Evolutionary conservation across 2,329 filamentous ascomycete genomes (phyloP), one percentile per base, ranked within the genome.

Genomic region (Diplodia corticola): DNA sequence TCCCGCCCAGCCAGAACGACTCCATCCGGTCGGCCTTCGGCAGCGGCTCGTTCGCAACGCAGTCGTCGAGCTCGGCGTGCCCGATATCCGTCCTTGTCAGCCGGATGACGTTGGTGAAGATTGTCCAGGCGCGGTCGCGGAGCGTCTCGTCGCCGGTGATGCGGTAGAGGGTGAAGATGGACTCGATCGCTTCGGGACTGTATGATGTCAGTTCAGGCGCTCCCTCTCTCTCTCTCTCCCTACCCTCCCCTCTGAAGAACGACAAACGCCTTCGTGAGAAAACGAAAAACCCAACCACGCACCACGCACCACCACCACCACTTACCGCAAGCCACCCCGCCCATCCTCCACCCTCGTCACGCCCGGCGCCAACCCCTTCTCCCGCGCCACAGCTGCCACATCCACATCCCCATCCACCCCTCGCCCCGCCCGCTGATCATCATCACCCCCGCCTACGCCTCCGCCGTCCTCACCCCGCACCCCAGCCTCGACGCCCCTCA

Each of bases 141-240:
- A 79, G 77, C 64, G 71, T 75, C 63, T 78, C 79, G 67, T 86
- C 82, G 17, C 86, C 86, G 0, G 85, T 87, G 51, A 86, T 84
- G 24, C 86, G 82, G 70, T 87, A 86, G 73, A 88, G 77, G 69
- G 87, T 79, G 73, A 88, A 88, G 3, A 88, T 81, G 13, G 82
- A 84, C 71, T 88, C 86, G 53, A 88, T 86, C 2, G 85, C 85
- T 73, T 88, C 86, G 0, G 86, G 82, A 2, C 61, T 64, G 61
- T 15, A 24, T 3, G 7, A 10, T 6, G n/a, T 60, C 15, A 40
- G 35, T 30, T n/a, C n/a, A n/a, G n/a, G n/a, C n/a, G n/a, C n/a
- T n/a, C n/a, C n/a, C n/a, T n/a, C n/a, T n/a, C n/a, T n/a, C n/a
- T n/a, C n/a, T n/a, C n/a, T n/a, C n/a, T n/a, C n/a, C n/a, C n/a